A percentile compares a stretch with the other conserved stretches of the same genome.
These are phyloP conservation scores for Alternaria gansuensis DNA, from an alignment of 2,329 filamentous ascomycete genomes.

Conservation along the genomic window DNA sequence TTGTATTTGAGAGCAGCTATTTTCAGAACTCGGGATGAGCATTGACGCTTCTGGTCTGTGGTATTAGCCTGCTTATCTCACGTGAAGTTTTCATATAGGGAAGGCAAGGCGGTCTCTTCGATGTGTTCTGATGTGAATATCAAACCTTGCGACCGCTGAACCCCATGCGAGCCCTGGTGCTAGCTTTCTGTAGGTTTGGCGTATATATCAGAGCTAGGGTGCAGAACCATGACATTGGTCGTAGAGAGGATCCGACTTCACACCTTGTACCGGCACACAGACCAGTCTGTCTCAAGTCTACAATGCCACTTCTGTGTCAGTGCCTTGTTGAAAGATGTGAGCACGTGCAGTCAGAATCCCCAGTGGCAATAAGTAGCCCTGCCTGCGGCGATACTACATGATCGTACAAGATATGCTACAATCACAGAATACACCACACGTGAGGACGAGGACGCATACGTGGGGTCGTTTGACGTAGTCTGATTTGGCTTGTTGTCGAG, in stretches of 20 bases:
- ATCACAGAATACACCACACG: conserved; percentile 3
- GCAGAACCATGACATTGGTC: neutral
- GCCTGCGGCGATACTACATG: neutral
- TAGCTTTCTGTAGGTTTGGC: neutral
- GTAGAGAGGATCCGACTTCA: neutral
- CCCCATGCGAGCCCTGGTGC: neutral
- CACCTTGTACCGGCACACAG: neutral
- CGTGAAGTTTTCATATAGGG: neutral
- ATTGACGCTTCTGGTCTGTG: neutral
- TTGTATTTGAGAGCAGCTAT: neutral
- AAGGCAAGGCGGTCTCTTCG: neutral
- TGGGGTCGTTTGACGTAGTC: conserved; percentile 12
- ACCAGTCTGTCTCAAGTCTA: neutral
- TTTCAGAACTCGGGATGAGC: neutral
- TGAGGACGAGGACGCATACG: conserved; percentile 3
- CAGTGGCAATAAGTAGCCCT: neutral
- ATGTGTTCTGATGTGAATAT: neutral
- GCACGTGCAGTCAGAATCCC: neutral
- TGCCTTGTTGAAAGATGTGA: neutral
- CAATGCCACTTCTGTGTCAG: neutral
- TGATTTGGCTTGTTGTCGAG: conserved; percentile 34
- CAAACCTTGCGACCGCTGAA: neutral
- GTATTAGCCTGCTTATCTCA: neutral
- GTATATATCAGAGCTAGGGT: neutral
- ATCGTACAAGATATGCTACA: neutral